Base-by-base conservation (phyloP, 805 yeast genomes). In the Hanseniaspora nectarophila region DNA sequence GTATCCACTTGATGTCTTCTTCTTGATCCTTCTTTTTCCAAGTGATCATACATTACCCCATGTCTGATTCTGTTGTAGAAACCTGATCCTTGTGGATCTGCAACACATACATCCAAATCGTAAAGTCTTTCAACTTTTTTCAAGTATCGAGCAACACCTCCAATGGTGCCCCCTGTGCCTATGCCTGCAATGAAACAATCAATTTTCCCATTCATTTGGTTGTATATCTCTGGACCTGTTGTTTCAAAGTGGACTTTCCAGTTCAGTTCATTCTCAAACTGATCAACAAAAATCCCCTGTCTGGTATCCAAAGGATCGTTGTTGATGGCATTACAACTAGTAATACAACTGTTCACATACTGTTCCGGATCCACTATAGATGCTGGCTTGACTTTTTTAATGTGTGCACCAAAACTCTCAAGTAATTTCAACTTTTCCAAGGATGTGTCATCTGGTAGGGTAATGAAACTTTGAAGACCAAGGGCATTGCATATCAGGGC, bases 1-100 rank as follows among this genome's bases (percentile, higher is more conserved):
- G 97, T 92, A 65, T 90, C 98, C 1, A 90, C 97, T 67, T 90
- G 98, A 65, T 92, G 97, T 58, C 98, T 71, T 62, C 97, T 74
- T 59, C 97, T 73, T 0, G 92, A 85, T 1, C 98, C 98, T 67
- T 90, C 98, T 57, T 76, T 81, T 65, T 90, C 98, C 7, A 78
- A 88, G 2, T 73, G 57, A 60, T 89, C 95, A 64, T 86, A 90
- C 97, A 92, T 88, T 3, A 90, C 97, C 1, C 97, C 97, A 61
- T 70, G 79, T 60, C 85, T 85, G 48, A 90, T 77, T 55, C 95
- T 70, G 67, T 90, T 87, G 61, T 74, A 85, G 56, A 92, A 75
- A 0, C 98, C 98, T 15, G 92, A 81, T 0, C 98, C 98, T 61
- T 87, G 97, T 0, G 97, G 97, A 65, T 90, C 98, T 0, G 97